Percentiles rank a stretch among this genome's conserved stretches.
Evolutionary conservation across 192 early-diverging fungal species (phyloP).

Genomic region (Powellomyces hirtus): DNA sequence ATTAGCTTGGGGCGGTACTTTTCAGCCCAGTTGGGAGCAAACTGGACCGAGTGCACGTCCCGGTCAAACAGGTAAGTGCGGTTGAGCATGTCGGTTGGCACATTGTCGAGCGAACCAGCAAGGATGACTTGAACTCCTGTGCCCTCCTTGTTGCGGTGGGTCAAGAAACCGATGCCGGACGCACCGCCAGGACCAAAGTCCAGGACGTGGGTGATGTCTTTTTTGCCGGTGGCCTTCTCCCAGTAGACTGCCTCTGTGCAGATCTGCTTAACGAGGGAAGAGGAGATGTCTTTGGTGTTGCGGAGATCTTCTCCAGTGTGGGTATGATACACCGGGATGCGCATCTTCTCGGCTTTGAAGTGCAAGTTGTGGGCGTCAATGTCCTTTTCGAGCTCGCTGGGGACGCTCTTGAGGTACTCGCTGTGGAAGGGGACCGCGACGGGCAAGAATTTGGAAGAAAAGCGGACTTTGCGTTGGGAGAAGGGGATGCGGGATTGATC

Average conservation of each 20-base stretch:
- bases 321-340: constrained; percentile 76
- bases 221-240: constrained; percentile 60
- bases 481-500: constrained; percentile 88
- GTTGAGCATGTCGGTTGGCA: constrained; percentile 62
- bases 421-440: constrained; percentile 92
- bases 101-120: constrained; percentile 64
- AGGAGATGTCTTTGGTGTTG: constrained; percentile 51
- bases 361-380: constrained; percentile 60
- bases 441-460: constrained; percentile 88
- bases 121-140: constrained; percentile 74
- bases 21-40: constrained; percentile 81
- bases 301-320: constrained; percentile 79
- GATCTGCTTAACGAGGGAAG: constrained; percentile 69
- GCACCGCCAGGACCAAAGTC: constrained; percentile 92
- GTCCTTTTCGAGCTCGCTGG: constrained; percentile 66
- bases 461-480: constrained; percentile 88
- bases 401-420: constrained; percentile 68
- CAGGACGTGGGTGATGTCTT: constrained; percentile 77
- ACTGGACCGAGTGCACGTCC: constrained; percentile 67
- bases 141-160: constrained; percentile 85
- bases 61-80: constrained; percentile 77
- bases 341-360: constrained; percentile 64
- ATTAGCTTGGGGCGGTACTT: constrained; percentile 84
- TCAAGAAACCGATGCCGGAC: constrained; percentile 79
- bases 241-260: constrained; percentile 71